Percentiles rank a stretch among this genome's conserved stretches.
phyloP scores from a whole-genome alignment of 2,329 filamentous ascomycete species.

The Triangularia setosa region DNA sequence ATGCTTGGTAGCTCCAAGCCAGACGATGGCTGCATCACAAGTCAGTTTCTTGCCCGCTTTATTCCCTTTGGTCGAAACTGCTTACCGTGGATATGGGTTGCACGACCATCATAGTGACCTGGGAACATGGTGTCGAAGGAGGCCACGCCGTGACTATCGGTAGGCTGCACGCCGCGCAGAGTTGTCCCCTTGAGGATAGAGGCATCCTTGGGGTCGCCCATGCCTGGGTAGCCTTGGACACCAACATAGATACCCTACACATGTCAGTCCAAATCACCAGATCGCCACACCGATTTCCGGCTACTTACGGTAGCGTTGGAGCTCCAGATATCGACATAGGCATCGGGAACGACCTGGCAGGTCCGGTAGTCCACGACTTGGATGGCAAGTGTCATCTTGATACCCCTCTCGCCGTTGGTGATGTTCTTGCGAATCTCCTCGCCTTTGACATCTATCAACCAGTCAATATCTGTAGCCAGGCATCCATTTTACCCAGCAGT shows the following conservation, averaged over 20 bases:
- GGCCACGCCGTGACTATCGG: slow-evolving; percentile 37
- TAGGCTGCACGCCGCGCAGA: slow-evolving; percentile 39
- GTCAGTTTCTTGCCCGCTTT: not conserved
- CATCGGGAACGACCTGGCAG: slow-evolving; percentile 46
- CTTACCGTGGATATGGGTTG: slow-evolving; percentile 44
- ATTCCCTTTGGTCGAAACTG: slow-evolving; percentile 21
- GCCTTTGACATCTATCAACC: slow-evolving; percentile 40
- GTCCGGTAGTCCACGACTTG: slow-evolving; percentile 53
- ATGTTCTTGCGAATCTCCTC: slow-evolving; percentile 48
- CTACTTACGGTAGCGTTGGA: slow-evolving; percentile 37
- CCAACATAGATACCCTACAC: slow-evolving; percentile 33
- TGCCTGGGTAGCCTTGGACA: slow-evolving; percentile 32
- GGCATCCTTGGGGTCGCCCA: slow-evolving; percentile 36
- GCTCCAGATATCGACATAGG: slow-evolving; percentile 52
- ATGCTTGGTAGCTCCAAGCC: slow-evolving; percentile 41
- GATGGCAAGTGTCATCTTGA: slow-evolving; percentile 47
- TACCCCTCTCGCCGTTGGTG: slow-evolving; percentile 43
- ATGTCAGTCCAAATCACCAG: not conserved
- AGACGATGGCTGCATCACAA: slow-evolving; percentile 24
- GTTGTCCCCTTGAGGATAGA: slow-evolving; percentile 40
- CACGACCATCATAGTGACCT: slow-evolving; percentile 44
- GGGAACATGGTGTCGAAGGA: slow-evolving; percentile 41
- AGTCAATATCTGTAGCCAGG: not conserved
- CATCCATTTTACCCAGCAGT: not conserved
- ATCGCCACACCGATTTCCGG: not conserved